phyloP scores from a whole-genome alignment of 225 moss, liverwort and hornwort genomes.

The Antitrichia curtipendula region DNA sequence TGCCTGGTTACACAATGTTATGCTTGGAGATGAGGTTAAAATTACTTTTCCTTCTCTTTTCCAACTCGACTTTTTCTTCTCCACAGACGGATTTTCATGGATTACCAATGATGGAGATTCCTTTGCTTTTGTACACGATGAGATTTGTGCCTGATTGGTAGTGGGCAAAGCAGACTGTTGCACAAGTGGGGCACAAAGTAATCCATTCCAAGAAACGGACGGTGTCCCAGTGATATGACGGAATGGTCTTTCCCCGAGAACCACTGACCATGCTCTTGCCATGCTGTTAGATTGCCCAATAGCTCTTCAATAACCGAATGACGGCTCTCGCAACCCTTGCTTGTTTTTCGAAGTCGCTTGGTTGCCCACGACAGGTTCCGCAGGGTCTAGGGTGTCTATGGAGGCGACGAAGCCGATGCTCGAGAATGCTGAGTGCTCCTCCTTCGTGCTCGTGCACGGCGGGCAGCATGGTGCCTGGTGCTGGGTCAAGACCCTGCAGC shows the following conservation, averaged over 20 bases:
- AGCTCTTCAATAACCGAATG: neutral
- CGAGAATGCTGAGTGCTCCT: neutral
- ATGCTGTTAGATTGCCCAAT: neutral
- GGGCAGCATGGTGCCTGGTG: constrained; percentile 38
- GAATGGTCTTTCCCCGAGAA: neutral
- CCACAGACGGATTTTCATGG: neutral
- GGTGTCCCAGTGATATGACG: neutral
- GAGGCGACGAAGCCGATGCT: neutral
- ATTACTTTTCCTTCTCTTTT: neutral
- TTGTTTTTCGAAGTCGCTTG: neutral
- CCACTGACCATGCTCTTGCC: neutral
- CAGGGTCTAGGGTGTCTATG: neutral
- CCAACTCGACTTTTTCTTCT: neutral
- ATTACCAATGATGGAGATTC: neutral
- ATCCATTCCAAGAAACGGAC: neutral
- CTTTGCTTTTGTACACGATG: neutral
- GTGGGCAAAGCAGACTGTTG: neutral
- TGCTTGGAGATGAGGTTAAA: neutral
- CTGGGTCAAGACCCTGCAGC: constrained; percentile 24
- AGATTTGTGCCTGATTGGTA: neutral
- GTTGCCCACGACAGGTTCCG: neutral
- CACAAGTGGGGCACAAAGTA: neutral
- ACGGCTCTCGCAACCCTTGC: neutral
- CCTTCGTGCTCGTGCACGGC: constrained; percentile 33
- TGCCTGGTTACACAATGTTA: too few species aligned